phyloP scores from a whole-genome alignment of 345 rosid genomes.

The Salix arbutifolia region DNA sequence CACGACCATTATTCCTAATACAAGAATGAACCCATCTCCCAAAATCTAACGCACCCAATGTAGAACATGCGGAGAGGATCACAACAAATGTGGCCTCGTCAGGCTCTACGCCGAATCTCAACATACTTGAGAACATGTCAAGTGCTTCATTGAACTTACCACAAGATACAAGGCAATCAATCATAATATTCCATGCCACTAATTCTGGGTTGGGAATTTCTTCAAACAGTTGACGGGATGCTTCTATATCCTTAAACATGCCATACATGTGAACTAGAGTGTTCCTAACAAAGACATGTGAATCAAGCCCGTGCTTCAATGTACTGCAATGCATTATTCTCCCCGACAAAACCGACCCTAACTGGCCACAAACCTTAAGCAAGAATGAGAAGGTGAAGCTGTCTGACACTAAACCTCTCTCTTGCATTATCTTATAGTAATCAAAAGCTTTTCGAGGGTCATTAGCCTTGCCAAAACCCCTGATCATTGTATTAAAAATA shows the following conservation, averaged over 20 bases:
- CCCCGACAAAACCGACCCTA: slow-evolving; percentile 23
- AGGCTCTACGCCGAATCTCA: slow-evolving; percentile 22
- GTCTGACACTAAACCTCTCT: slow-evolving; percentile 27
- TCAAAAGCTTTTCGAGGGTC: slow-evolving; percentile 22
- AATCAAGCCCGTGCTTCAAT: slow-evolving; percentile 34
- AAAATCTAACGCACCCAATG: slow-evolving; percentile 31
- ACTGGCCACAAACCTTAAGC: slow-evolving; percentile 37
- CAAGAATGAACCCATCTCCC: slow-evolving; percentile 37
- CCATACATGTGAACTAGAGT: slow-evolving; percentile 37
- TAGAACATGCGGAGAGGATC: slow-evolving; percentile 32
- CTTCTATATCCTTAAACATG: slow-evolving; percentile 17
- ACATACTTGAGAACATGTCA: slow-evolving; percentile 24
- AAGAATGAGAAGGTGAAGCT: slow-evolving; percentile 43
- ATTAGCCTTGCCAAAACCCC: slow-evolving; percentile 29
- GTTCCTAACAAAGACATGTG: slow-evolving; percentile 35
- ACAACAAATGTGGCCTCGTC: slow-evolving; percentile 40
- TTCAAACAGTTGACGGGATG: slow-evolving; percentile 30
- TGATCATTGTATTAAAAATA: slow-evolving; percentile 45
- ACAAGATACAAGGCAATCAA: slow-evolving; percentile 23
- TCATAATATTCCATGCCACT: slow-evolving; percentile 37
- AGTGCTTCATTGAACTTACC: slow-evolving; percentile 27
- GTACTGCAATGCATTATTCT: slow-evolving; percentile 39
- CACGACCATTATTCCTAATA: slow-evolving; percentile 1
- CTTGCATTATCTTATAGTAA: slow-evolving; percentile 29
- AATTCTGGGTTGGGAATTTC: slow-evolving; percentile 32